Conservation (phyloP, 331 rosid genomes). For the Rosa hybrid region DNA sequence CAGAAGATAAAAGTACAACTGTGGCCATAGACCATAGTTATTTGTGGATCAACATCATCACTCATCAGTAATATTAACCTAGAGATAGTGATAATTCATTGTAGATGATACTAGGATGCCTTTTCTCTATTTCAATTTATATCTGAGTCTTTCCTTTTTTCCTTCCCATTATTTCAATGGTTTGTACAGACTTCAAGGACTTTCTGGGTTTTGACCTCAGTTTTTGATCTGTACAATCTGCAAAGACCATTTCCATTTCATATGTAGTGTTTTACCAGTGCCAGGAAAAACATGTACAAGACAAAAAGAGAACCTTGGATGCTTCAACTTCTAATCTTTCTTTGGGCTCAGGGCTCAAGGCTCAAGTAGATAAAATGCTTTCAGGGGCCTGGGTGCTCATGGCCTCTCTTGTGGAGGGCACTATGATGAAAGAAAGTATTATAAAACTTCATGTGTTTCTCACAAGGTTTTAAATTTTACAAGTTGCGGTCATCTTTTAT, state of each 20-base stretch:
- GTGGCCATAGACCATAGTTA: not conserved
- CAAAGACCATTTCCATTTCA: not conserved
- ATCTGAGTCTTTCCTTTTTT: not conserved
- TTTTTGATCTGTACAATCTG: not conserved
- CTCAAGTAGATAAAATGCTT: conserved; percentile 32
- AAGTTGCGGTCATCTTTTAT: not conserved
- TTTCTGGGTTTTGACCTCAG: not conserved
- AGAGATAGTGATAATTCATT: not conserved
- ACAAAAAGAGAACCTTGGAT: not conserved
- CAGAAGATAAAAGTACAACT: not conserved
- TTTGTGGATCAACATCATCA: not conserved
- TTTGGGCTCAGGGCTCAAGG: not conserved
- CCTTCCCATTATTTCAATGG: not conserved
- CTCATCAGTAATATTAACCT: not conserved
- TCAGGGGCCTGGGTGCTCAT: conserved; percentile 9
- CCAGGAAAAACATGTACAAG: not conserved
- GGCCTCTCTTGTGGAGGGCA: conserved; percentile 14
- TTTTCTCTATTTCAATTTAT: not conserved
- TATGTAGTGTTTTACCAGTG: not conserved
- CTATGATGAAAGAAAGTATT: conserved; percentile 23
- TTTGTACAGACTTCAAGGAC: not conserved
- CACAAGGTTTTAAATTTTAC: not conserved
- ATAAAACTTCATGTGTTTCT: not conserved
- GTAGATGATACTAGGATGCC: not conserved
- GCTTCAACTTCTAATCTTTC: too few species aligned